Percentiles rank a stretch among this genome's conserved stretches.
Conservation (phyloP, 169 alveolate species). For the Prorocentrum cordatum region DNA sequence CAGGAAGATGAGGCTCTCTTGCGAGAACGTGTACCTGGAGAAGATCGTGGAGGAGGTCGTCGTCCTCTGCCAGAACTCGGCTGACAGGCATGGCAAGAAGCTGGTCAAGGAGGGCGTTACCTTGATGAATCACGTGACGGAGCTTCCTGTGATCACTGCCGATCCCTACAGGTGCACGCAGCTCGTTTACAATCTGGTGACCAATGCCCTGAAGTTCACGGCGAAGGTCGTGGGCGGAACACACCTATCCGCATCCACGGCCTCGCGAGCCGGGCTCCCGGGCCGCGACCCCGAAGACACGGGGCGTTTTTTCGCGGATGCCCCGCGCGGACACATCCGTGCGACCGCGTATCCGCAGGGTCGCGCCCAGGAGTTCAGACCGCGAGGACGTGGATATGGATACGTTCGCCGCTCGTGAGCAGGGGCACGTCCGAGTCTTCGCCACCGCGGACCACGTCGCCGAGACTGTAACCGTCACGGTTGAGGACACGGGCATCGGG, state of each 20-base stretch:
- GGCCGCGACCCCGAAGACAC: no score
- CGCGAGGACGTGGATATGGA: background rate
- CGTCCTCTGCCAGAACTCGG: background rate
- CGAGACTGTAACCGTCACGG: background rate
- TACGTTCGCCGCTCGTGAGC: background rate
- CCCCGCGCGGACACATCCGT: no score
- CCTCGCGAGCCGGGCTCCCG: background rate
- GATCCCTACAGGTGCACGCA: slow-evolving; percentile 20
- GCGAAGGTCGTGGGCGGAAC: background rate
- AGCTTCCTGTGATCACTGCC: background rate
- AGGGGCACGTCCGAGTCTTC: background rate
- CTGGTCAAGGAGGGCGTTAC: background rate
- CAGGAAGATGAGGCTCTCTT: background rate
- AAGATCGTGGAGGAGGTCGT: background rate
- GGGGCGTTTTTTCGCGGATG: no score
- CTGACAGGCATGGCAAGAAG: background rate
- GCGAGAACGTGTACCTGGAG: background rate
- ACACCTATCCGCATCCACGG: background rate
- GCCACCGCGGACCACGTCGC: background rate
- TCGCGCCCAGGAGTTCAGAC: no score
- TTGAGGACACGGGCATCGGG: slow-evolving; percentile 19
- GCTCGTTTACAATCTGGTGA: slow-evolving; percentile 1
- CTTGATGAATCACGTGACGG: background rate
- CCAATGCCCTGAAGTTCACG: slow-evolving; percentile 20
- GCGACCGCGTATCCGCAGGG: no score